Conservation (phyloP, 257 asterid genomes). For the Ballota nigra region DNA sequence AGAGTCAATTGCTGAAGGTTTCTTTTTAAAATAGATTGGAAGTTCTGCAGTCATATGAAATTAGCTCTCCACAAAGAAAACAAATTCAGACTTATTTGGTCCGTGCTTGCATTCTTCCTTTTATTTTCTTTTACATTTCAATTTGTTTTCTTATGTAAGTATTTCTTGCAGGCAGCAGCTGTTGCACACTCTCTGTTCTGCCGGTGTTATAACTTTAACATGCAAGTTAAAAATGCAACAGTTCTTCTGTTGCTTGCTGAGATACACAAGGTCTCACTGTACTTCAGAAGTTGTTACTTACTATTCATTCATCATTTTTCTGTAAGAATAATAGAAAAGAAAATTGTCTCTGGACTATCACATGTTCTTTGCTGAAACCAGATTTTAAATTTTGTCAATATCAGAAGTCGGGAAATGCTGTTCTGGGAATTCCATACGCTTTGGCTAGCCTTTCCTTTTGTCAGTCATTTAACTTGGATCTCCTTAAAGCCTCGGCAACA, state of each 20-base stretch:
- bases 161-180: conserved; percentile 76
- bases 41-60: conserved; percentile 7
- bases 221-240: conserved; percentile 90
- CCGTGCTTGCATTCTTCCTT: not conserved
- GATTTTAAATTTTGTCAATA: conserved; percentile 10
- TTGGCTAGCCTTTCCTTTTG: conserved; percentile 95
- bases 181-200: conserved; percentile 82
- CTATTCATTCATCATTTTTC: not conserved
- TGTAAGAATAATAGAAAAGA: not conserved
- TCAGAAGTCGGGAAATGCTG: conserved; percentile 92
- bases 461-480: conserved; percentile 92
- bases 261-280: conserved; percentile 67
- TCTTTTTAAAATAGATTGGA: not conserved
- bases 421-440: conserved; percentile 90
- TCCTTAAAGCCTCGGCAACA: conserved; percentile 90
- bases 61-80: not conserved
- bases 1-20: not conserved
- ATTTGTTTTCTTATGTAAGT: conserved; percentile 26
- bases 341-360: not conserved
- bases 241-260: conserved; percentile 96
- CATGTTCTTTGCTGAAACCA: conserved; percentile 14
- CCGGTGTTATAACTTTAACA: conserved; percentile 70
- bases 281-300: not conserved
- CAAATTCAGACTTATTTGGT: not conserved
- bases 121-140: not conserved